Conservation (phyloP, 2,329 filamentous ascomycete species). For the Diaporthe sp. region DNA sequence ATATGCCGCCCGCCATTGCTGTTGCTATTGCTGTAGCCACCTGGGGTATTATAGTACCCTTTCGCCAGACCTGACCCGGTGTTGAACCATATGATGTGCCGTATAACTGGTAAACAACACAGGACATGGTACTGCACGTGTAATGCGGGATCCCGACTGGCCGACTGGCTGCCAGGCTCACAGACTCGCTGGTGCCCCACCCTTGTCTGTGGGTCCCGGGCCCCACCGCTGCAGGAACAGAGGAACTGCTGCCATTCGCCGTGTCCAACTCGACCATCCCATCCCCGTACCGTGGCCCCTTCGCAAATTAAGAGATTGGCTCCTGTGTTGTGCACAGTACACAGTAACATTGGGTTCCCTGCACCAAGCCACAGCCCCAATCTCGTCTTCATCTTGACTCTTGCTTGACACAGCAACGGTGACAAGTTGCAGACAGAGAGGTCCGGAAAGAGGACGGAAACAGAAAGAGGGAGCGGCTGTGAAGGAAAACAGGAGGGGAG, state of each 20-base stretch:
- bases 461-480: background rate
- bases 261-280: constrained; percentile 1
- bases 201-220: constrained; percentile 6
- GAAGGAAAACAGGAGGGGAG: too few relatives aligned
- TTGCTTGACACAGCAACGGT: constrained; percentile 16
- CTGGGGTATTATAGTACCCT: too few relatives aligned
- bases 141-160: background rate
- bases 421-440: constrained; percentile 8
- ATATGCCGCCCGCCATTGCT: background rate
- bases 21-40: background rate
- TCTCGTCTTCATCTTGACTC: constrained; percentile 17
- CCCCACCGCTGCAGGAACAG: constrained; percentile 18
- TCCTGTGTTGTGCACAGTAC: background rate
- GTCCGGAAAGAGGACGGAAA: background rate
- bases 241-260: constrained; percentile 19
- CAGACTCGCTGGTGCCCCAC: background rate
- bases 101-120: background rate
- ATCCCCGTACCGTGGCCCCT: background rate
- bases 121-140: background rate
- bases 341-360: constrained; percentile 8
- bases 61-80: background rate
- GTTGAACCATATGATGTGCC: constrained; percentile 9
- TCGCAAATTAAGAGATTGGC: constrained; percentile 22
- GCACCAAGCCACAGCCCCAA: constrained; percentile 25
- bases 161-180: constrained; percentile 1